Evolutionary conservation across 1,139 yeast species (phyloP).

Genomic region (Saccharomyces hybrid): DNA sequence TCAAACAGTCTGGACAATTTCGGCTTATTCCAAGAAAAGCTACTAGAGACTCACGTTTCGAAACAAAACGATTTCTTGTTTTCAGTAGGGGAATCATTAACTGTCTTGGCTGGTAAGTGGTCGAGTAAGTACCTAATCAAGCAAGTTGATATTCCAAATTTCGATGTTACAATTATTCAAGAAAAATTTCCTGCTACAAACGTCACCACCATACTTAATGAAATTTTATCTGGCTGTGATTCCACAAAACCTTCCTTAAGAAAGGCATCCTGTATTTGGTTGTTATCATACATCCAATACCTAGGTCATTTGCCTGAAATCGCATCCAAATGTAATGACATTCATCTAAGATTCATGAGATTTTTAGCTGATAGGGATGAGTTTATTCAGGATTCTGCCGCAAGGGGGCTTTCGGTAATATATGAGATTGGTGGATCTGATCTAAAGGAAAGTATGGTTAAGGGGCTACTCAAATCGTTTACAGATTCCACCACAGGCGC

Average conservation of each 20-base stretch:
- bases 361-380: constrained; percentile 77
- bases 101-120: constrained; percentile 73
- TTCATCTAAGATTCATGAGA: constrained; percentile 67
- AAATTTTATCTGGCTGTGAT: constrained; percentile 46
- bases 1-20: constrained; percentile 25
- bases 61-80: constrained; percentile 71
- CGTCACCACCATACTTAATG: constrained; percentile 35
- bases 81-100: constrained; percentile 77
- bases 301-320: constrained; percentile 48
- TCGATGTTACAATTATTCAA: constrained; percentile 12
- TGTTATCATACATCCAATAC: constrained; percentile 69
- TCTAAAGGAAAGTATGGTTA: constrained; percentile 64
- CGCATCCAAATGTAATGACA: constrained; percentile 29
- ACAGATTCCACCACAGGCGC: constrained; percentile 57
- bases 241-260: constrained; percentile 67
- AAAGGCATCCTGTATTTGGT: constrained; percentile 79
- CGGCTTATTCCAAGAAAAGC: constrained; percentile 37
- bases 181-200: constrained; percentile 8
- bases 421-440: constrained; percentile 70
- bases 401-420: constrained; percentile 75
- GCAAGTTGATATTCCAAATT: constrained; percentile 40
- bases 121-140: constrained; percentile 48
- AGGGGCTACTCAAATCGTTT: constrained; percentile 68
- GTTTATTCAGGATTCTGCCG: constrained; percentile 81
- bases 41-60: constrained; percentile 54